These are phyloP conservation scores for Neospora caninum DNA, from an alignment of 169 alveolate genomes.

Conservation along the genomic window DNA sequence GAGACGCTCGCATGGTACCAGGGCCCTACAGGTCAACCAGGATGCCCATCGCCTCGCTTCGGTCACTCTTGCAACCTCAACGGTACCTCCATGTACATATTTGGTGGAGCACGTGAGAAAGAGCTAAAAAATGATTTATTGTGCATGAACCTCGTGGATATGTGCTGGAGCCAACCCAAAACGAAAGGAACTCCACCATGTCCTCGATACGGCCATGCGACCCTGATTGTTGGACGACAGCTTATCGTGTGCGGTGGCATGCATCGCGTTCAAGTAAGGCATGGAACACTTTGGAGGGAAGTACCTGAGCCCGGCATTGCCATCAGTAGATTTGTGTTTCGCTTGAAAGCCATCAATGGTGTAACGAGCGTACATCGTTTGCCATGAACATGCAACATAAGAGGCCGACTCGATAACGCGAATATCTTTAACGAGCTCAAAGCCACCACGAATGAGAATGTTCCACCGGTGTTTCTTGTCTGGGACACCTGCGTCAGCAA, in stretches of 20 bases:
- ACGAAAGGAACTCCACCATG: conserved; percentile 88
- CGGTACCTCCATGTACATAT: conserved; percentile 87
- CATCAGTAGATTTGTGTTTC: no score
- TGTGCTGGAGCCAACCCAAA: conserved; percentile 86
- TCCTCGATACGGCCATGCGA: conserved; percentile 90
- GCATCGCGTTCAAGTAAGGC: conserved; percentile 26
- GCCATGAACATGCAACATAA: no score
- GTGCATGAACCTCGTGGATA: conserved; percentile 84
- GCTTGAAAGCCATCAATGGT: no score
- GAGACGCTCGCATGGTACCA: conserved; percentile 69
- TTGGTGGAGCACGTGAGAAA: conserved; percentile 91
- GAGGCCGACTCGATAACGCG: no score
- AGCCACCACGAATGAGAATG: no score
- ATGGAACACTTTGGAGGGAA: no score
- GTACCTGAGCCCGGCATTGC: no score
- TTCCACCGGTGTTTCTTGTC: no score
- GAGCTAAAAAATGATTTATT: conserved; percentile 84
- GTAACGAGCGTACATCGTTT: no score
- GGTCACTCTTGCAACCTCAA: conserved; percentile 86
- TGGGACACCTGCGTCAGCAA: no score
- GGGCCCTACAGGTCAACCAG: conserved; percentile 86
- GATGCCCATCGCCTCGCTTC: conserved; percentile 88
- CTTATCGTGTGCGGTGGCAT: conserved; percentile 88
- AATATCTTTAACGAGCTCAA: no score
- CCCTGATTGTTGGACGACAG: conserved; percentile 85